A percentile compares a stretch with the other conserved stretches of the same genome.
These are phyloP conservation scores for Xylaria palmicola DNA, from an alignment of 495 filamentous ascomycete genomes.

Conservation along the genomic window DNA sequence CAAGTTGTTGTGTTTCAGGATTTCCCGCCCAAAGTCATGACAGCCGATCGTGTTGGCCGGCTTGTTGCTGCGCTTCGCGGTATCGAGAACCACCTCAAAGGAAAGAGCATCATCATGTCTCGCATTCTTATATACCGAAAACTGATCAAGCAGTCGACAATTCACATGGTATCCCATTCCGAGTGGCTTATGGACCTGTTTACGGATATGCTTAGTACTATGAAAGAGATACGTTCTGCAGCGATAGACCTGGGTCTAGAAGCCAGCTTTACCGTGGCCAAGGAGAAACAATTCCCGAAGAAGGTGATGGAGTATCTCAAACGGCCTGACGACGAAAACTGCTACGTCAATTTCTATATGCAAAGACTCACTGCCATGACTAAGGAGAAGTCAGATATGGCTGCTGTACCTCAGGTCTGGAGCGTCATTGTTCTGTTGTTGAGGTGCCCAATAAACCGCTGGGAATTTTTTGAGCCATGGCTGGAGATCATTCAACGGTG, in stretches of 20 bases:
- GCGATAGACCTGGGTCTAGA: slow-evolving; percentile 72
- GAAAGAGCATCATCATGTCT: slow-evolving; percentile 71
- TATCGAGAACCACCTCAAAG: slow-evolving; percentile 70
- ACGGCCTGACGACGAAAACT: slow-evolving; percentile 51
- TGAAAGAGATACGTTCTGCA: slow-evolving; percentile 71
- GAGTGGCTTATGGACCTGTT: slow-evolving; percentile 84
- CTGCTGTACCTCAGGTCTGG: slow-evolving; percentile 86
- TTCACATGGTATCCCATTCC: slow-evolving; percentile 60
- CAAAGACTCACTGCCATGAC: slow-evolving; percentile 70
- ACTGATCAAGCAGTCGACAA: slow-evolving; percentile 65
- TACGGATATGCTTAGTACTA: slow-evolving; percentile 70
- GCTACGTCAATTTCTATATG: slow-evolving; percentile 62
- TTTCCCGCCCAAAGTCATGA: slow-evolving; percentile 74
- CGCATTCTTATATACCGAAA: slow-evolving; percentile 75
- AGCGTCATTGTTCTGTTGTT: slow-evolving; percentile 75
- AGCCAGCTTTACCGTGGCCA: slow-evolving; percentile 61
- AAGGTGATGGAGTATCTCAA: slow-evolving; percentile 67
- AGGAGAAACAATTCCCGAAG: slow-evolving; percentile 61
- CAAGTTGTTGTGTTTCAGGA: slow-evolving; percentile 73
- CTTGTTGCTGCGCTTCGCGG: slow-evolving; percentile 66
- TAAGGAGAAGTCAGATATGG: slow-evolving; percentile 57
- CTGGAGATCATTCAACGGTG: slow-evolving; percentile 74
- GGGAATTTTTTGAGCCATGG: slow-evolving; percentile 72
- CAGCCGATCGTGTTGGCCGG: slow-evolving; percentile 59
- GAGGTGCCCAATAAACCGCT: slow-evolving; percentile 64